A percentile compares a stretch with the other conserved stretches of the same genome.
Conservation (phyloP, 176 grass and related monocot species). For the Raddia distichophylla region DNA sequence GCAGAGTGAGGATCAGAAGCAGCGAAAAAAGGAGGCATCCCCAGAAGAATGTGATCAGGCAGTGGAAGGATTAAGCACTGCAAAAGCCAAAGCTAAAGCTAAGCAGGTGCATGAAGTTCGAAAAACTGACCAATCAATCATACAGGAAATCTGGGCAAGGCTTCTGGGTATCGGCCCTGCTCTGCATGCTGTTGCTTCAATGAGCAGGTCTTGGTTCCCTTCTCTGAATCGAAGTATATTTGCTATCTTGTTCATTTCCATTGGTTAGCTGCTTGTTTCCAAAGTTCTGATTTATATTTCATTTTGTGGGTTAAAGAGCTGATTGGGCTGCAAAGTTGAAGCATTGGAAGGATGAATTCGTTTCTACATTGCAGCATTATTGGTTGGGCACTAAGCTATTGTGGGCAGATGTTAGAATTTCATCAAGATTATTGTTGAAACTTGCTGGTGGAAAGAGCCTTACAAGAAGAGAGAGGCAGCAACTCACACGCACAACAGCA, state of each 20-base stretch:
- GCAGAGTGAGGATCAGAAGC: constrained; percentile 57
- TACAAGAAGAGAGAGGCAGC: constrained; percentile 83
- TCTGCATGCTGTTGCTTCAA: constrained; percentile 73
- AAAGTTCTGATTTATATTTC: constrained; percentile 34
- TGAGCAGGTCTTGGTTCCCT: constrained; percentile 73
- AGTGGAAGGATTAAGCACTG: constrained; percentile 81
- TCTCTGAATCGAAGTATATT: constrained; percentile 32
- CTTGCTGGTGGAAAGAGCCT: constrained; percentile 83
- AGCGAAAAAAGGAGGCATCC: constrained; percentile 69
- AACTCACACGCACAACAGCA: constrained; percentile 87
- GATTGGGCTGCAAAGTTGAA: constrained; percentile 82
- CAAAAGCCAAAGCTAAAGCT: constrained; percentile 86
- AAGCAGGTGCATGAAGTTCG: constrained; percentile 69
- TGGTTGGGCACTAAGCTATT: constrained; percentile 84
- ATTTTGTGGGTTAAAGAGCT: constrained; percentile 56
- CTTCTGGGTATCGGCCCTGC: constrained; percentile 83
- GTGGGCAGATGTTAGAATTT: constrained; percentile 83
- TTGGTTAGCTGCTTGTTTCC: constrained; percentile 33
- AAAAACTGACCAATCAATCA: constrained; percentile 58
- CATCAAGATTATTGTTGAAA: constrained; percentile 92
- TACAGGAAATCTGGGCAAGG: constrained; percentile 66
- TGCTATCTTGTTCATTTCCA: constrained; percentile 31
- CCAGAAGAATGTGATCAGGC: constrained; percentile 95
- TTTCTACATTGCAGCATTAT: constrained; percentile 89
- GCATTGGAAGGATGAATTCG: constrained; percentile 93